phyloP scores from a whole-genome alignment of 805 yeast genomes.

The Kodamaea leandrae region DNA sequence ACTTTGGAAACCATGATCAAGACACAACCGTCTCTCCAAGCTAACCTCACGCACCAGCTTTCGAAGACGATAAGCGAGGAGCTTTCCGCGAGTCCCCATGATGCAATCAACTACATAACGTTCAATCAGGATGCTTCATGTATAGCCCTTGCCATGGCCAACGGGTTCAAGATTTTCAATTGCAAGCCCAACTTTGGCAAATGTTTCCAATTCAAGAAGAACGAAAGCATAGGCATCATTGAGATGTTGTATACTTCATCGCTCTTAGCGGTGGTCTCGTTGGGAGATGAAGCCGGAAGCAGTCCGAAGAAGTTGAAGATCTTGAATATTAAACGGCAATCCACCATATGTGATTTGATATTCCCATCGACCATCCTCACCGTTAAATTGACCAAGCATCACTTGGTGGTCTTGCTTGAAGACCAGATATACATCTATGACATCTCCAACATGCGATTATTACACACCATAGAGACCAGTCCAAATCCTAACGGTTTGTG shows the following conservation, averaged over 20 bases:
- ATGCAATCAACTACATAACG: slow-evolving; percentile 38
- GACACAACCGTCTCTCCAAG: slow-evolving; percentile 16
- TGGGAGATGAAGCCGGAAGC: slow-evolving; percentile 65
- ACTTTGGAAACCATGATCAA: slow-evolving; percentile 10
- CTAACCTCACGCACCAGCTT: slow-evolving; percentile 13
- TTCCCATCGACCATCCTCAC: slow-evolving; percentile 42
- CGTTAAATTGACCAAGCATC: slow-evolving; percentile 34
- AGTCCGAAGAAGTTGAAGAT: slow-evolving; percentile 82
- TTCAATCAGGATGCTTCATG: slow-evolving; percentile 91
- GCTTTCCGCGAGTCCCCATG: slow-evolving; percentile 9
- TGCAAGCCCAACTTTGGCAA: slow-evolving; percentile 77
- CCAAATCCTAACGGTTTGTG: slow-evolving; percentile 52
- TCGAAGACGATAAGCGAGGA: slow-evolving; percentile 15
- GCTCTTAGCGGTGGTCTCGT: slow-evolving; percentile 77
- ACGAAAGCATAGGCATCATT: slow-evolving; percentile 63
- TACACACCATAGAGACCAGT: slow-evolving; percentile 46
- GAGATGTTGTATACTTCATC: slow-evolving; percentile 93
- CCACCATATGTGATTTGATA: slow-evolving; percentile 43
- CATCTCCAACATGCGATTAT: slow-evolving; percentile 36
- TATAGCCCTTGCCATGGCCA: slow-evolving; percentile 67
- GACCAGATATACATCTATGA: slow-evolving; percentile 46
- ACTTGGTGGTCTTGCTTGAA: slow-evolving; percentile 39
- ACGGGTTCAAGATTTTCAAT: slow-evolving; percentile 71
- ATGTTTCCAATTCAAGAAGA: slow-evolving; percentile 31
- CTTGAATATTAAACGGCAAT: slow-evolving; percentile 71